Base-by-base conservation (phyloP, 208 protist species). In the Acanthamoeba castellanii region DNA sequence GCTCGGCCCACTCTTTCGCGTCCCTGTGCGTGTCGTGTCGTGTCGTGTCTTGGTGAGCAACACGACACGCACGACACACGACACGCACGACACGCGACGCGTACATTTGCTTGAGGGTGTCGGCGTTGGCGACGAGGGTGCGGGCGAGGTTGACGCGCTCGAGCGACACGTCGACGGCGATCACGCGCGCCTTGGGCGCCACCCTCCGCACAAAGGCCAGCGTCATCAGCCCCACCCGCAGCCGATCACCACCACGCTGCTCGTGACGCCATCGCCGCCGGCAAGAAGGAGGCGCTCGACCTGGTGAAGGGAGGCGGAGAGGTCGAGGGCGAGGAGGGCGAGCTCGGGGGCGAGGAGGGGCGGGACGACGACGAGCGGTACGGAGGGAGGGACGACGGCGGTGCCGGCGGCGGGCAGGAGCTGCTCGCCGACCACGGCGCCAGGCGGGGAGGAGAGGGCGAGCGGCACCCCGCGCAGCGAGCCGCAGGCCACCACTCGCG, bases 211-310 rank as follows among this genome's bases (percentile, higher is more conserved):
- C 85, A 25, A 68, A 50, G 27, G 34, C 30, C 50, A 91, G 34
- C 57, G 85, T 50, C 85, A 91, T 91, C 6, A 91, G 85, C 4
- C 85, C 85, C 85, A 91, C 20, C 85, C 85, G 57, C 85, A 91
- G 7, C 85, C 85, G 22, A 91, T 22, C 30, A 91, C 45, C n/a
- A 59, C n/a, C 45, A 91, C 85, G 57, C 32, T 57, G 42, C 76
- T 8, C 34, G 47, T 34, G 30, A 14, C 6, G 27, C 34, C 34
- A 34, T 11, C 42, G 76, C 76, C 20, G 30, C 76, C 30, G 22
- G 45, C 85, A 5, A 70, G 76, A 30, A 85, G 30, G 37, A 85
- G 30, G 9, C 52, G 64, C 64, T 72, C n/a, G 50, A 59, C 45
- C 45, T 34, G 50, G 25, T 78, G 61, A 20, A 47, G 88, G 0